Evolutionary conservation across 78 protist genomes (phyloP), one percentile per base, ranked within the genome.

Genomic region (Chrysochromulina parva): DNA sequence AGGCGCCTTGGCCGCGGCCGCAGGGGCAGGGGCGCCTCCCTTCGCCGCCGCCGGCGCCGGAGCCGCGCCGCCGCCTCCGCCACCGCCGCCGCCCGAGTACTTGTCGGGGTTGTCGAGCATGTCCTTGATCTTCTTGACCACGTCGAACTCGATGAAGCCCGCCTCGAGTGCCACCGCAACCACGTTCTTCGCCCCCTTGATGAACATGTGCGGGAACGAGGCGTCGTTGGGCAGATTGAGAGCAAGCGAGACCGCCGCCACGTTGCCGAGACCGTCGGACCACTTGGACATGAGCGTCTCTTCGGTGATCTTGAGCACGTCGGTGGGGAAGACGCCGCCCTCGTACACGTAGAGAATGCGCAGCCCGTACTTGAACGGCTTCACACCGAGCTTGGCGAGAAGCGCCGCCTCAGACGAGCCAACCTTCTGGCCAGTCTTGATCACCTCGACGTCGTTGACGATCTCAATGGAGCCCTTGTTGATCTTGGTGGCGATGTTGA

Each of bases 401-500:
- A 99, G 97, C 55, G 97, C 94, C 0, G 99, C 99, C 93, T 98
- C 98, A 53, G 99, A 98, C 80, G 97, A 84, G 53, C 97, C 98
- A 94, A 99, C 82, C 55, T 74, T 74, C 57, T 1, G 1, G 82
- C 82, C 99, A 22, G 22, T 88, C 87, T 67, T 87, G 95, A 99
- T 87, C 66, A 99, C 80, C 91, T 88, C 95, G 60, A 97, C 97
- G 59, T 96, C 98, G 67, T 24, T 53, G 94, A 97, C 78, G 85
- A 99, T 98, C 89, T 99, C 99, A 55, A 99, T 97, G 90, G 95
- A 69, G 57, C 99, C 99, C 85, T 94, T 93, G 94, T 92, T 94
- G 81, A 99, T 99, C 97, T 98, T 98, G 93, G 99, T 98, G 91
- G 96, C 94, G 90, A 99, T 98, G 97, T 97, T 96, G 69, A 99